phyloP scores from a whole-genome alignment of 192 early-diverging fungal genomes.

The Coemansia sp. region DNA sequence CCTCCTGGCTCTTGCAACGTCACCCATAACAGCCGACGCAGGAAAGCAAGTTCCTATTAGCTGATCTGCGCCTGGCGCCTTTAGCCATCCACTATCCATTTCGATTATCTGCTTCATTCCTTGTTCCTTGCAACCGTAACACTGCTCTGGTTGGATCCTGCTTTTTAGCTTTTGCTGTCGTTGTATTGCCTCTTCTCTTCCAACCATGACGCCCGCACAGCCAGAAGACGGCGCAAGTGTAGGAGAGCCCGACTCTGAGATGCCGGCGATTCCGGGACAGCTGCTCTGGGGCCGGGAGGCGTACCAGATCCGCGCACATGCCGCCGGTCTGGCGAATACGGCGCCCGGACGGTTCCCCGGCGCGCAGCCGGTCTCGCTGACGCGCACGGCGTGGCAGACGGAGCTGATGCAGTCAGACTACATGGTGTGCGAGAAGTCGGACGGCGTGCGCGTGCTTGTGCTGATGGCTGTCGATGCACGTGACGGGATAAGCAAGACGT shows the following conservation, averaged over 20 bases:
- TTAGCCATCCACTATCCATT: no score
- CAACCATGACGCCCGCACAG: no score
- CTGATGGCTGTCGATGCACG: slow-evolving; percentile 18
- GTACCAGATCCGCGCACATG: slow-evolving; percentile 14
- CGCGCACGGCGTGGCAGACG: slow-evolving; percentile 4
- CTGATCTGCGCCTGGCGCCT: no score
- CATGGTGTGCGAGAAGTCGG: slow-evolving; percentile 83
- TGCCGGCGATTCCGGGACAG: slow-evolving; percentile 25
- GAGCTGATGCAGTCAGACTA: slow-evolving; percentile 48
- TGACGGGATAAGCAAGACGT: neutral
- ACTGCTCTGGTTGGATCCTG: no score
- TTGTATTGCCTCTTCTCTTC: no score
- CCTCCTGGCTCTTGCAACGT: no score
- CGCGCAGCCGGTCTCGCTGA: slow-evolving; percentile 47
- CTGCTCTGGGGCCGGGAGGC: neutral
- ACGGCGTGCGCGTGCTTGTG: slow-evolving; percentile 71
- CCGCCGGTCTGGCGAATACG: slow-evolving; percentile 9
- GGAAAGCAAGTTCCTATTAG: no score
- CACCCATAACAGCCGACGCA: no score
- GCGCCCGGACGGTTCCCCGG: slow-evolving; percentile 23
- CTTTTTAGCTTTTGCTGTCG: no score
- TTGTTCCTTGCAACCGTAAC: no score
- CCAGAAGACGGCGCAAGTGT: no score
- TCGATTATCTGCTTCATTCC: no score
- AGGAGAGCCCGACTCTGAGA: neutral